phyloP scores from a whole-genome alignment of 2,329 filamentous ascomycete genomes.

The Aaosphaeria arxii region DNA sequence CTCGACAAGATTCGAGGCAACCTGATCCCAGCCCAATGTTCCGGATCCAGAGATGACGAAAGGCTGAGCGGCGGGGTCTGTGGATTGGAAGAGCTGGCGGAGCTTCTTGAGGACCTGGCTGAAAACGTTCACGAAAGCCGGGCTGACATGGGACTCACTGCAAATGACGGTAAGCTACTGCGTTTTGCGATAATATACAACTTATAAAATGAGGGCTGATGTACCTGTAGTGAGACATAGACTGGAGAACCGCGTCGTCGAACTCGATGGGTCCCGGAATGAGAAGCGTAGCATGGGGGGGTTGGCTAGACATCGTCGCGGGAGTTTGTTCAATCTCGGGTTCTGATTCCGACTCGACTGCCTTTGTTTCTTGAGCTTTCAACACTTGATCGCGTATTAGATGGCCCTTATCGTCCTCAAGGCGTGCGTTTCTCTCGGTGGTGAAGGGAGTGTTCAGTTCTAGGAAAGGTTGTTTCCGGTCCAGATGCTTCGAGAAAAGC shows the following conservation, averaged over 20 bases:
- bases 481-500: slow-evolving; percentile 61
- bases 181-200: neutral
- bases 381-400: slow-evolving; percentile 11
- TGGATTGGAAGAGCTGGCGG: slow-evolving; percentile 91
- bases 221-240: slow-evolving; percentile 95
- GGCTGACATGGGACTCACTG: slow-evolving; percentile 91
- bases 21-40: slow-evolving; percentile 94
- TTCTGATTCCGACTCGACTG: slow-evolving; percentile 1
- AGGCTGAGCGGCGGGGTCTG: slow-evolving; percentile 76
- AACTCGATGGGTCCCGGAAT: slow-evolving; percentile 98
- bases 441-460: slow-evolving; percentile 64
- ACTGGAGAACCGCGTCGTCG: slow-evolving; percentile 91
- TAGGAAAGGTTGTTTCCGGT: slow-evolving; percentile 50
- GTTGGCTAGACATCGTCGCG: slow-evolving; percentile 55
- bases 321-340: neutral
- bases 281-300: slow-evolving; percentile 70
- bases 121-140: slow-evolving; percentile 84
- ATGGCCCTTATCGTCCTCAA: slow-evolving; percentile 53
- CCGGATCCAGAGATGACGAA: slow-evolving; percentile 93
- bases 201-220: slow-evolving; percentile 56
- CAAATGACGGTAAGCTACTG: neutral
- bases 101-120: slow-evolving; percentile 85
- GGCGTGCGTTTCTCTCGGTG: slow-evolving; percentile 53
- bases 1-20: slow-evolving; percentile 90
- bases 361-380: neutral